Evolutionary conservation across 352 stramenopile species (phyloP).

Genomic region (Phytophthora colocasiae): DNA sequence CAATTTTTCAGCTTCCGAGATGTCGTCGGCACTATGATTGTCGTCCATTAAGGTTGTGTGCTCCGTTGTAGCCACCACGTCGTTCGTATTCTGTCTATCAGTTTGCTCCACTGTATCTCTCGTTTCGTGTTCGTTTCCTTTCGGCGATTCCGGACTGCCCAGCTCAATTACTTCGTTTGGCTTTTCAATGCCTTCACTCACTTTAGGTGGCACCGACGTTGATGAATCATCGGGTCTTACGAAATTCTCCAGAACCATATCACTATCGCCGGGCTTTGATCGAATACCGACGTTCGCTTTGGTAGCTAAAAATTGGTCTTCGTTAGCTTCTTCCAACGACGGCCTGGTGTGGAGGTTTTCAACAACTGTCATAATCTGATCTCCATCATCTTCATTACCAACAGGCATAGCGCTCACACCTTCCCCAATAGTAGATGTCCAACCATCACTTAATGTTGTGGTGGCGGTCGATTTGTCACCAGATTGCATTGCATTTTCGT

Average conservation of each 20-base stretch:
- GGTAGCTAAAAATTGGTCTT: neutral
- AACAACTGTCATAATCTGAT: constrained; percentile 11
- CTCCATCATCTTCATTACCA: constrained; percentile 1
- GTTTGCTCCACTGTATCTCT: neutral
- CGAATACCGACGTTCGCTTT: neutral
- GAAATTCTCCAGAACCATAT: neutral
- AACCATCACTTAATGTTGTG: neutral
- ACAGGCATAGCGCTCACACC: neutral
- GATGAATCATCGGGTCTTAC: neutral
- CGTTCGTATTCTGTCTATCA: neutral
- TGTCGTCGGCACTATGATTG: neutral
- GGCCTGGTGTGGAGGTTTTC: constrained; percentile 1
- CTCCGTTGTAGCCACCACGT: neutral
- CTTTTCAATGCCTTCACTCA: constrained; percentile 3
- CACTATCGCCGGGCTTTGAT: constrained; percentile 2
- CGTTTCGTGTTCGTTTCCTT: constrained; percentile 12
- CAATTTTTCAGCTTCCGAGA: constrained; percentile 13
- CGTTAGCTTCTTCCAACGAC: constrained; percentile 1
- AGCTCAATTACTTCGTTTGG: constrained; percentile 32
- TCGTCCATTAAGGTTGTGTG: neutral
- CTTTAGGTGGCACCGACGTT: neutral
- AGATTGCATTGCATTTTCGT: neutral
- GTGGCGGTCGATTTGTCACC: neutral
- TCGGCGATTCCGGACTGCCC: constrained; percentile 3
- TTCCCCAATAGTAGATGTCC: neutral